These are phyloP conservation scores for Sistotremastrum niveocremeum DNA, from an alignment of 768 basidiomycete genomes.

Conservation along the genomic window DNA sequence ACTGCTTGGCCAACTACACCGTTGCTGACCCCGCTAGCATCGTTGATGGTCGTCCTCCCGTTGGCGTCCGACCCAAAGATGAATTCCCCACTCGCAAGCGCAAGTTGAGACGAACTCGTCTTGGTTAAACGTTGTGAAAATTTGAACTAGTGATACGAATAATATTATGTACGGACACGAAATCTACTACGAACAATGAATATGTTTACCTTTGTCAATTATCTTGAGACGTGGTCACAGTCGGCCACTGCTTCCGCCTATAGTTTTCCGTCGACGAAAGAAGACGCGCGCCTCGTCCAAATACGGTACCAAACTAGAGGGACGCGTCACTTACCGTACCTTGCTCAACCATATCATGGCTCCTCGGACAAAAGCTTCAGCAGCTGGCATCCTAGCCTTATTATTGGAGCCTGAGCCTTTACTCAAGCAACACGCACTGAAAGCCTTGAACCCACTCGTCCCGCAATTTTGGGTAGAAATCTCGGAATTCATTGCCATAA, in stretches of 20 bases:
- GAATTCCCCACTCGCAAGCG: no score
- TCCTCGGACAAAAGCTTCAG: slow-evolving; percentile 60
- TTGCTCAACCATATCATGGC: slow-evolving; percentile 35
- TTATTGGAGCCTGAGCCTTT: slow-evolving; percentile 78
- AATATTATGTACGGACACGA: no score
- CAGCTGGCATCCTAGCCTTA: slow-evolving; percentile 83
- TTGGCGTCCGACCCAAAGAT: background rate
- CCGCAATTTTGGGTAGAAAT: slow-evolving; percentile 98
- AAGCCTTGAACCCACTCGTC: slow-evolving; percentile 67
- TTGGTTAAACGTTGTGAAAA: no score
- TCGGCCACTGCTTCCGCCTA: no score
- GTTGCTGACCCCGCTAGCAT: slow-evolving; percentile 27
- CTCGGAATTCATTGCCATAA: slow-evolving; percentile 80
- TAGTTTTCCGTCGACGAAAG: no score
- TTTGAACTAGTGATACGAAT: no score
- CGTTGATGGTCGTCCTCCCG: slow-evolving; percentile 21
- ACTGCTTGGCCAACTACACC: slow-evolving; percentile 44
- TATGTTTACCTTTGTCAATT: no score
- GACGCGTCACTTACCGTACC: slow-evolving; percentile 9
- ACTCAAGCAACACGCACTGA: slow-evolving; percentile 87
- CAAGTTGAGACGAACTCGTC: no score
- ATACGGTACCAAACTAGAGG: no score
- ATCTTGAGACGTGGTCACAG: no score
- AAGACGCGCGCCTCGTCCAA: no score
- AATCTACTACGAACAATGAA: no score